Base-by-base conservation (phyloP, 805 yeast genomes). In the Candida coleopterorum region DNA sequence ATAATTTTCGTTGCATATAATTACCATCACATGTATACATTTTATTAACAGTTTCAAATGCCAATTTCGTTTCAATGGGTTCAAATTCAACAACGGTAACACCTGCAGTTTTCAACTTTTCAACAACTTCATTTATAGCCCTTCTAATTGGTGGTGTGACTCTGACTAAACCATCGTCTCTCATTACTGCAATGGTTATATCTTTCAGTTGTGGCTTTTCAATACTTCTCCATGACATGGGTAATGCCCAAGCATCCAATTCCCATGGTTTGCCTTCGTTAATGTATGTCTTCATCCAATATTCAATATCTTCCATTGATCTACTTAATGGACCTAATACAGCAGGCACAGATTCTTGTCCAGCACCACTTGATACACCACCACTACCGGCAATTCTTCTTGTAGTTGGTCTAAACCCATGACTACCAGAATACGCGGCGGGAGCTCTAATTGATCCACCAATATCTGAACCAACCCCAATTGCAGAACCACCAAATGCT, bases 1-100 rank as follows among this genome's bases (percentile, higher is more conserved):
- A 55, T 48, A 75, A 54, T 31, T 64, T 68, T 33, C 70, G 63
- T 50, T 79, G 81, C 42, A 68, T 74, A 43, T 62, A 56, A 53
- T 81, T 83, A 34, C 90, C 90, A 56, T 85, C 94, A 46, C 77
- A 70, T 10, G 68, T 64, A 57, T 81, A 85, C 58, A 81, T 55
- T 42, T 63, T 53, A 45, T 70, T 56, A 25, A 75, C 85, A 31
- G 81, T 70, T 3, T 81, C 79, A 42, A 72, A 72, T 17, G 81
- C 81, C 47, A 74, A 70, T 35, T 76, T 54, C 2, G 77, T 75
- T 35, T 66, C 71, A 22, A 84, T 76, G 20, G 84, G 79, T 34
- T 72, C 64, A 60, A 78, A 77, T 24, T 68, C 70, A 25, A 77
- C 60, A 22, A 79, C 72, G 17, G 72, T 72, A 29, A 66, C 81